Evolutionary conservation across 306 rosid genomes (phyloP).

Genomic region (Acacia crassicarpa): DNA sequence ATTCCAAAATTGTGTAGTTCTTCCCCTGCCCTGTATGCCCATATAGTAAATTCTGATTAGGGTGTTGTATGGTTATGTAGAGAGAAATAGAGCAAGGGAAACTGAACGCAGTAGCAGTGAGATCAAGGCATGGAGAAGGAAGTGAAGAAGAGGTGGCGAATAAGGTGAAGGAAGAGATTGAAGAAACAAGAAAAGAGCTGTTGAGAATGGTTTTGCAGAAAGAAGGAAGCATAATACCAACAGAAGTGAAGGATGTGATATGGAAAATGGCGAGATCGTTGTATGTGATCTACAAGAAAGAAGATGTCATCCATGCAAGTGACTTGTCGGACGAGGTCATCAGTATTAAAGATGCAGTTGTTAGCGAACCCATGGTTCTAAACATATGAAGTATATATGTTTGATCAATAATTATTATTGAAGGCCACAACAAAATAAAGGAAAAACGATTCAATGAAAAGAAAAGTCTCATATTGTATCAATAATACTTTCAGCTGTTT

Average conservation of each 20-base stretch:
- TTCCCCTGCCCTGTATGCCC: too few relatives aligned
- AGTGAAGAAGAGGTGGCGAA: slow-evolving; percentile 34
- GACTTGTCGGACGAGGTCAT: slow-evolving; percentile 35
- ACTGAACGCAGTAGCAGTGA: slow-evolving; percentile 43
- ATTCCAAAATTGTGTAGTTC: too few relatives aligned
- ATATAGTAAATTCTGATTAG: not conserved
- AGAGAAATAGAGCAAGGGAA: slow-evolving; percentile 60
- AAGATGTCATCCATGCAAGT: not conserved
- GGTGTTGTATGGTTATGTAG: slow-evolving; percentile 23
- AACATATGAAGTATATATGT: not conserved
- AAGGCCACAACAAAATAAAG: not conserved
- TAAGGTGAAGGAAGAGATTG: slow-evolving; percentile 28
- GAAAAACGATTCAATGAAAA: not conserved
- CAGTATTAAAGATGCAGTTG: slow-evolving; percentile 34
- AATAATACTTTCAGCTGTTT: too few relatives aligned
- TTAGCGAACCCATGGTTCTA: slow-evolving; percentile 38
- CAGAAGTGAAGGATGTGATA: slow-evolving; percentile 57
- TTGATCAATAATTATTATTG: not conserved
- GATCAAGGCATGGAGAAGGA: slow-evolving; percentile 30
- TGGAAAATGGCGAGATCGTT: slow-evolving; percentile 52
- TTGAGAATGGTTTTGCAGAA: slow-evolving; percentile 50
- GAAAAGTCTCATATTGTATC: too few relatives aligned
- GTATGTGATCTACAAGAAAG: slow-evolving; percentile 43
- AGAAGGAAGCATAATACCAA: slow-evolving; percentile 43
- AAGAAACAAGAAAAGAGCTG: slow-evolving; percentile 40